These are phyloP conservation scores for Lagenidium giganteum DNA, from an alignment of 352 stramenopile species.

Conservation along the genomic window DNA sequence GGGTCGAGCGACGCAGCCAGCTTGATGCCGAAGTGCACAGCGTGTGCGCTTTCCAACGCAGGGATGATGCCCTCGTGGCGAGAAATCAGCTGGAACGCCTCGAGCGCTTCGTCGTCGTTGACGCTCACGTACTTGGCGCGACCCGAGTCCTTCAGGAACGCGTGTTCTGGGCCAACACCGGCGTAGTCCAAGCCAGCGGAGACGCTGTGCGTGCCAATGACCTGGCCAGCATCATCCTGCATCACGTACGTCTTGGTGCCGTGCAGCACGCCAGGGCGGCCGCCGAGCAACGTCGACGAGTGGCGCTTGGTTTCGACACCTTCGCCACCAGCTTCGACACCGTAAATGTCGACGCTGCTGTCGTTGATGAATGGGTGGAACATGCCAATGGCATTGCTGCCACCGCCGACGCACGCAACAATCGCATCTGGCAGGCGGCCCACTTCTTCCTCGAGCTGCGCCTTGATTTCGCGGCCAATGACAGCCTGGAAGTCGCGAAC, in stretches of 20 bases:
- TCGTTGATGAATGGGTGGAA: slow-evolving; percentile 97
- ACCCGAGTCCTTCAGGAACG: slow-evolving; percentile 95
- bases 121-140: slow-evolving; percentile 95
- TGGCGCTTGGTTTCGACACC: slow-evolving; percentile 87
- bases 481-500: slow-evolving; percentile 97
- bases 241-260: slow-evolving; percentile 98
- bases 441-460: slow-evolving; percentile 93
- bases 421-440: slow-evolving; percentile 94
- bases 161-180: slow-evolving; percentile 96
- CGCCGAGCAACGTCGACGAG: slow-evolving; percentile 93
- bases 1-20: slow-evolving; percentile 85
- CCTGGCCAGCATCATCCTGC: slow-evolving; percentile 93
- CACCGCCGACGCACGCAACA: slow-evolving; percentile 96
- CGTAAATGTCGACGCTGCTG: slow-evolving; percentile 91
- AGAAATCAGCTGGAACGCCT: slow-evolving; percentile 95
- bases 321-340: slow-evolving; percentile 95
- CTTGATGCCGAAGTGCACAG: slow-evolving; percentile 93
- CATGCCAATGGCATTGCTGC: slow-evolving; percentile 98
- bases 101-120: slow-evolving; percentile 95
- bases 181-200: slow-evolving; percentile 97
- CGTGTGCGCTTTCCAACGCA: slow-evolving; percentile 95
- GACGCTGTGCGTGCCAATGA: slow-evolving; percentile 94
- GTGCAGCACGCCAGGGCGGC: slow-evolving; percentile 95
- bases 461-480: slow-evolving; percentile 94
- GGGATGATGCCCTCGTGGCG: slow-evolving; percentile 98